Base-by-base conservation (phyloP, 139 green algal genomes). In the Trebouxia sp. region DNA sequence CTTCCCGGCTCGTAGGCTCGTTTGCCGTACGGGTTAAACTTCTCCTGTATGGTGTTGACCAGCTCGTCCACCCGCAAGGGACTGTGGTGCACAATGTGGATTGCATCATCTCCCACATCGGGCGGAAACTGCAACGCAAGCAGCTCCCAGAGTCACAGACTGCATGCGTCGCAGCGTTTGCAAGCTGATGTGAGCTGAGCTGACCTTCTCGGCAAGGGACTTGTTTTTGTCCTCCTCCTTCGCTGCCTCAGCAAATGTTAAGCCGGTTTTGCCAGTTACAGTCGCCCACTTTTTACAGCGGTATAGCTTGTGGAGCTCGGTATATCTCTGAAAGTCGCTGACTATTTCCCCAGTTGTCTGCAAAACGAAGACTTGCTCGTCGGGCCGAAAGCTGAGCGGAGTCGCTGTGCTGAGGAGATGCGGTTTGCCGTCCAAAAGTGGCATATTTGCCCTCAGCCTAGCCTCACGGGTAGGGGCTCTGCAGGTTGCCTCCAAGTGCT, bases 21-120 rank as follows among this genome's bases (percentile, higher is more conserved):
- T 35, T 72, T 72, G 28, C 62, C 62, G 35, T 41, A 72, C 35
- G 62, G 62, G 62, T 72, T 72, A 72, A 72, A 72, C 62, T 72
- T 72, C 62, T 72, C 62, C 37, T 72, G 62, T 72, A 72, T 72
- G 32, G 62, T 45, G 35, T 72, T 72, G 32, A 72, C 62, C 32
- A 72, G 35, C 32, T 72, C 62, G 8, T 72, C 62, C 26, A 72
- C 62, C 35, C 62, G 62, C 32, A 72, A 35, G 32, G 62, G 62
- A 37, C 62, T 72, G 32, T 72, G 62, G 62, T 72, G 62, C 20
- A 72, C 62, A 35, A 72, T 72, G 32, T 72, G 62, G 32, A 72
- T 72, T 35, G 62, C 62, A 43, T 72, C 62, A 26, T 72, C 62
- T 15, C 62, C 62, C 8, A 72, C 20, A 45, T 72, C 62, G 28